Evolutionary conservation across 2,329 filamentous ascomycete species (phyloP).

Genomic region (Juglanconis juglandina): DNA sequence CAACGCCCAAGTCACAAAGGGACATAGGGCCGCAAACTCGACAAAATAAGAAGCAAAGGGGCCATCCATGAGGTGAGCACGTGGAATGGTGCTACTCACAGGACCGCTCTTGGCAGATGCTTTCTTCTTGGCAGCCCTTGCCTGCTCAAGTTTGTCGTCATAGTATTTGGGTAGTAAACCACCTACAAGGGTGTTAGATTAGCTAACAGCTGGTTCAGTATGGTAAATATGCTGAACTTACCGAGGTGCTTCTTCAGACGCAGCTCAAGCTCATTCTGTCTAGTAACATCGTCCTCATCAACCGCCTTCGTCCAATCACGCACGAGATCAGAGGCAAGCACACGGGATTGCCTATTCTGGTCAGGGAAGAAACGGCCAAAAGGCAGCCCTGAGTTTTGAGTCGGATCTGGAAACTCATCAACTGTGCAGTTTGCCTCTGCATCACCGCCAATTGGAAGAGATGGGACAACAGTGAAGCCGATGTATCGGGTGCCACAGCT

Average conservation of each 20-base stretch:
- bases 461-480: not conserved
- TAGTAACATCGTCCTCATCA: slow-evolving; percentile 3
- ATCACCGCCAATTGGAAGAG: not conserved
- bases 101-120: slow-evolving; percentile 12
- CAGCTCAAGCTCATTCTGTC: slow-evolving; percentile 13
- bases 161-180: slow-evolving; percentile 11
- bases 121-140: slow-evolving; percentile 14
- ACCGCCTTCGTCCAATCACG: slow-evolving; percentile 13
- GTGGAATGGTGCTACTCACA: not conserved
- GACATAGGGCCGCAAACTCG: too few relatives aligned
- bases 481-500: slow-evolving; percentile 7
- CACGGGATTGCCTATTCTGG: not conserved
- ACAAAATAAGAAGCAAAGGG: too few relatives aligned
- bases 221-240: not conserved
- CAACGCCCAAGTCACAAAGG: too few relatives aligned
- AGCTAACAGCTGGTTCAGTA: not conserved
- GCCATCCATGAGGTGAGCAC: too few relatives aligned
- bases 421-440: slow-evolving; percentile 4
- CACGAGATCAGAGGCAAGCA: slow-evolving; percentile 9
- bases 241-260: slow-evolving; percentile 13
- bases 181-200: not conserved
- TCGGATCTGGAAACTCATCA: slow-evolving; percentile 12
- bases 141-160: slow-evolving; percentile 5
- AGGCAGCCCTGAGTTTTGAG: not conserved
- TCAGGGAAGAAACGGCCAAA: slow-evolving; percentile 3